Percentiles rank a stretch among this genome's conserved stretches.
Conservation (phyloP, 2,329 filamentous ascomycete genomes). For the Colletotrichum ledebouriae region DNA sequence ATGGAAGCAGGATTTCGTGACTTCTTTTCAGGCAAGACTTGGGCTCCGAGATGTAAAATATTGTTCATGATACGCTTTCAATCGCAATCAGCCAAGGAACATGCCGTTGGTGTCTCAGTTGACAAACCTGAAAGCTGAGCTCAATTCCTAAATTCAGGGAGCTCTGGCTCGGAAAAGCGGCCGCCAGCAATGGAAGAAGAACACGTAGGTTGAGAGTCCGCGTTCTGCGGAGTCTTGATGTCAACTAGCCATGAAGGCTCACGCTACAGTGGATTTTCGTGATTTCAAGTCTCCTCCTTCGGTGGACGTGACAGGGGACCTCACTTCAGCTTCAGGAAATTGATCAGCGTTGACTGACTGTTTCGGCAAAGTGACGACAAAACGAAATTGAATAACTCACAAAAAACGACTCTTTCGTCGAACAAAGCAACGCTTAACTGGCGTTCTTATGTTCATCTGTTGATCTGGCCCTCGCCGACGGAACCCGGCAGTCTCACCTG, state of each 20-base stretch:
- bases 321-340: not conserved
- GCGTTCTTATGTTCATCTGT: conserved; percentile 1
- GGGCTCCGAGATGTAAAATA: conserved; percentile 5
- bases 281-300: conserved; percentile 1
- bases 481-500: not conserved
- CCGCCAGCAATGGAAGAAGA: too few relatives aligned
- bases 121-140: too few relatives aligned
- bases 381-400: conserved; percentile 9
- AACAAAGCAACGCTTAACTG: conserved; percentile 6
- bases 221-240: too few relatives aligned
- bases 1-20: not conserved
- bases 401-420: not conserved
- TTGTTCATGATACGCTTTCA: not conserved
- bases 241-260: too few relatives aligned
- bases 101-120: not conserved
- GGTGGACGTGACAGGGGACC: not conserved
- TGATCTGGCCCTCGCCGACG: not conserved
- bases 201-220: too few relatives aligned
- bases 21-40: not conserved
- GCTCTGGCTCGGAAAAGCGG: too few relatives aligned
- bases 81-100: not conserved
- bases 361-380: not conserved
- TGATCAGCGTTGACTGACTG: conserved; percentile 7
- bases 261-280: conserved; percentile 1
- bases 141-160: too few relatives aligned